Base-by-base conservation (phyloP, 2,329 filamentous ascomycete species). In the Rhinocladiella mackenziei region DNA sequence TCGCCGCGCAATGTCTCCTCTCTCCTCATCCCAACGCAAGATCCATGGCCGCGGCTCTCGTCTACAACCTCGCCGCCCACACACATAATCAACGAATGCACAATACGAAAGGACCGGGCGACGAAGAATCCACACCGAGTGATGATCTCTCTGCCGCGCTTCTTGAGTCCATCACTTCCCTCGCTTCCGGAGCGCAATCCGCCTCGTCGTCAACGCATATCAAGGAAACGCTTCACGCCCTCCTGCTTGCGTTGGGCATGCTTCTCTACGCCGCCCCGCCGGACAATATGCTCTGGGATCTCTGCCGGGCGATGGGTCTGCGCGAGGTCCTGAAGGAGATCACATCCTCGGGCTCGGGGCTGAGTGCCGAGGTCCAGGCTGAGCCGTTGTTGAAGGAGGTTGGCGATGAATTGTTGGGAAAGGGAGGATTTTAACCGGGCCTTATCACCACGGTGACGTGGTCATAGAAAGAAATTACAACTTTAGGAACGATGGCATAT, bases 291-390 rank as follows among this genome's bases (percentile, higher is more conserved):
- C 62, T 96, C n/a, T 72, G 81, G 8, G 88, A 94, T 61, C 66
- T 95, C n/a, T 75, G 89, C 53, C 77, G 78, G 43, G 83, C 81
- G 0, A 77, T 96, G 73, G 88, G 89, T 61, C 86, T 88, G 0
- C 71, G 75, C 22, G 77, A 77, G 2, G 81, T 77, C 0, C 71
- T 94, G 1, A 36, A 33, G 23, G 28, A 37, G 3, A 15, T 53
- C 7, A 45, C 72, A 22, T 11, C 17, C n/a, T 20, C 17, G 13
- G 32, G 32, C 18, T 11, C 9, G 5, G 32, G 18, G 25, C 68
- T 60, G 1, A 87, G 67, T 51, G 45, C 43, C 48, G 57, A 61
- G 1, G 82, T 85, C 53, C 71, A 75, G 1, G 66, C 73, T 9
- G 75, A 84, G 62, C 66, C 70, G 39, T 62, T 88, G 32, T 60